Conservation (phyloP, 306 rosid genomes). For the Senna tora region DNA sequence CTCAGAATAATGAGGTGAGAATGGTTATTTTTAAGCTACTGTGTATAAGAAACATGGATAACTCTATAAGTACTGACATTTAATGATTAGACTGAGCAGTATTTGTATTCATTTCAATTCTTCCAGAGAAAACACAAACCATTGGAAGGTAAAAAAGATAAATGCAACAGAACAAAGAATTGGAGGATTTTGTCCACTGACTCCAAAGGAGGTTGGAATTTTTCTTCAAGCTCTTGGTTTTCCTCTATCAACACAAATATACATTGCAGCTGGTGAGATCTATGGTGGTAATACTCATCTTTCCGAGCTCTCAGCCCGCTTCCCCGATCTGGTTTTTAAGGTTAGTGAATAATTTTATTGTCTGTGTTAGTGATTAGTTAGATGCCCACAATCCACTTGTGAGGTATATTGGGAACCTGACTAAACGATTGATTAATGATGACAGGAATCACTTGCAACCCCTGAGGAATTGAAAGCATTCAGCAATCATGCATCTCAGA, state of each 20-base stretch:
- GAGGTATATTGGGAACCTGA: conserved; percentile 36
- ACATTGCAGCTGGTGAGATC: conserved; percentile 95
- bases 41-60: conserved; percentile 1
- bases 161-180: conserved; percentile 84
- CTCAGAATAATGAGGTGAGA: conserved; percentile 85
- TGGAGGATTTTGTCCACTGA: conserved; percentile 88
- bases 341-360: conserved; percentile 43
- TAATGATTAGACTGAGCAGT: background rate
- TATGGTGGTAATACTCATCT: conserved; percentile 81
- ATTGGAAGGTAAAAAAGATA: conserved; percentile 86
- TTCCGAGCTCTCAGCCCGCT: conserved; percentile 75
- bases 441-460: conserved; percentile 87
- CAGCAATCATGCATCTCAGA: conserved; percentile 84
- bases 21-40: conserved; percentile 26
- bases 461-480: conserved; percentile 76
- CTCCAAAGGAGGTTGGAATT: conserved; percentile 92
- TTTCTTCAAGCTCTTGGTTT: conserved; percentile 88
- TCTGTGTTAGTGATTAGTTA: conserved; percentile 32
- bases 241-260: conserved; percentile 73
- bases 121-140: conserved; percentile 83
- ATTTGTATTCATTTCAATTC: conserved; percentile 32
- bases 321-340: conserved; percentile 77
- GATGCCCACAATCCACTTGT: conserved; percentile 29
- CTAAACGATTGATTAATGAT: conserved; percentile 38
- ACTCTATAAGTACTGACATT: background rate